Conservation (phyloP, 1,284 basidiomycete genomes). For the Fomes fomentarius region DNA sequence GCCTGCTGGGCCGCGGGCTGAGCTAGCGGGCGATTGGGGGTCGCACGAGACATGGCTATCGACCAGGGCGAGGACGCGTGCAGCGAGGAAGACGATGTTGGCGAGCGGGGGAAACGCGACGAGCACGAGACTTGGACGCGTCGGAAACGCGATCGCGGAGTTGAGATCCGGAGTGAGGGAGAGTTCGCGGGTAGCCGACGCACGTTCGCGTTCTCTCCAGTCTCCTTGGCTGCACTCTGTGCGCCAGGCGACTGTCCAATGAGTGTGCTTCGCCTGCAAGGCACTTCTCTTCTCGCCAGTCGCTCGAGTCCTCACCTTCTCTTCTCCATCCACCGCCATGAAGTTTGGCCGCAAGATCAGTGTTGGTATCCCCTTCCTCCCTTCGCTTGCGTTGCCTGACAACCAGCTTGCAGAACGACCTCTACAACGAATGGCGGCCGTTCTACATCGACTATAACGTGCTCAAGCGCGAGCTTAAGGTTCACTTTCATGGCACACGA, state of each 20-base stretch:
- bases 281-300: background rate
- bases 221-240: background rate
- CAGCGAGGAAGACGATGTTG: background rate
- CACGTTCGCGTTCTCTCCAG: background rate
- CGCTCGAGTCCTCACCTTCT: background rate
- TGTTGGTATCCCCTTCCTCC: conserved; percentile 47
- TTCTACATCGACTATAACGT: conserved; percentile 90
- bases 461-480: conserved; percentile 91
- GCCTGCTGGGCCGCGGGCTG: background rate
- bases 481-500: conserved; percentile 31
- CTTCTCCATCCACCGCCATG: conserved; percentile 46
- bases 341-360: conserved; percentile 92
- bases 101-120: background rate
- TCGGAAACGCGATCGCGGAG: conserved; percentile 1
- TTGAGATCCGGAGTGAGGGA: background rate
- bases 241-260: background rate
- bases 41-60: conserved; percentile 2
- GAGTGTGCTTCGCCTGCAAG: background rate
- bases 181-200: background rate
- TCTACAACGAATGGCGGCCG: conserved; percentile 89
- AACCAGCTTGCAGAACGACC: conserved; percentile 59
- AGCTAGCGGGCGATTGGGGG: background rate
- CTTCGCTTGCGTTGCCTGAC: background rate
- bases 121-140: conserved; percentile 8
- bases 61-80: background rate